Evolutionary conservation across 2,329 filamentous ascomycete species (phyloP), one percentile per base, ranked within the genome.

Genomic region (Ceratocystis cacaofunesta): DNA sequence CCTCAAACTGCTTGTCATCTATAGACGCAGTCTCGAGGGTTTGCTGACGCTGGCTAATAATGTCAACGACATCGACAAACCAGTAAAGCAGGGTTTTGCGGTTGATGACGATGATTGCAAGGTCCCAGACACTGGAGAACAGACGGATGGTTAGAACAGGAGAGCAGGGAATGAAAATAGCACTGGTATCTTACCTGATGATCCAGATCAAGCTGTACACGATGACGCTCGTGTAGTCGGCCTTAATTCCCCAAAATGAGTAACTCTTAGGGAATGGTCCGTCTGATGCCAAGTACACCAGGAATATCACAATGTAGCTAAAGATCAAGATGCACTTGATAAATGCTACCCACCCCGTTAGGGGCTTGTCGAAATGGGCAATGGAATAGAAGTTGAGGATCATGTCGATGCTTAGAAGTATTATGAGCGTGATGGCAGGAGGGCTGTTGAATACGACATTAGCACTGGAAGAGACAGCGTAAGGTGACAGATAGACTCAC

Each of bases 141-240:
- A 10, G 32, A 22, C 12, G 15, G 15, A n/a, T 2, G 46, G 57
- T 62, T 67, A 63, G 32, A 46, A 41, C 5, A 61, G 5, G 22
- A 43, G 2, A 15, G 12, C 8, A 52, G 36, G 19, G 30, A n/a
- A 41, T 41, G 36, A 3, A 3, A 3, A 41, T 41, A 41, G 36
- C 8, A 3, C 36, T 10, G 10, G 36, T 41, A 41, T 41, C 72
- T 70, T 71, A 74, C 73, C 73, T 71, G 62, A 74, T 70, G 28
- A 72, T 68, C 71, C 74, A 76, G 22, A 78, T 69, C 62, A 77
- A 72, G 61, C 73, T 68, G 66, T 77, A 72, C 6, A 75, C 72
- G 60, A 75, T 68, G 7, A 70, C 71, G 7, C 72, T 71, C 2
- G 74, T 70, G 46, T 70, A 71, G 22, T 68, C 67, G 5, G 70